Conservation (phyloP, 1,284 basidiomycete genomes). For the Puccinia hordei region DNA sequence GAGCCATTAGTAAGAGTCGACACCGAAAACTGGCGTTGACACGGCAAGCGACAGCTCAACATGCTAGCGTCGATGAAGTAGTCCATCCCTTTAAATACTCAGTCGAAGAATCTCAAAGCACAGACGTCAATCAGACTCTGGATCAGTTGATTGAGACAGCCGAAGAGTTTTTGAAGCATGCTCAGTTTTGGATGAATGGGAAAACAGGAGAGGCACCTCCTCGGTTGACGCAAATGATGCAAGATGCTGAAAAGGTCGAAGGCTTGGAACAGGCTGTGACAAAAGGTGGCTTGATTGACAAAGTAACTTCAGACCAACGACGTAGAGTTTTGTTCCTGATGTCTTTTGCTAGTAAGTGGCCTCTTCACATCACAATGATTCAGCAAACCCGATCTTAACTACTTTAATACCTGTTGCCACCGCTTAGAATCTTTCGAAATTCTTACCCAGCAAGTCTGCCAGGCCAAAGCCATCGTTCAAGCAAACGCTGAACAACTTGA, state of each 20-base stretch:
- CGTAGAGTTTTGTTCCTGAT: constrained; percentile 38
- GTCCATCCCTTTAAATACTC: not conserved
- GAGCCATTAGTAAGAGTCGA: constrained; percentile 29
- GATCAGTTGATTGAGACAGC: constrained; percentile 33
- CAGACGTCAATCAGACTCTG: not conserved
- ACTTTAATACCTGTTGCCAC: not conserved
- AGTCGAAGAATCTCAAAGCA: not conserved
- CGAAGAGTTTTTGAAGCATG: constrained; percentile 41
- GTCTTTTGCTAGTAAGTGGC: constrained; percentile 46
- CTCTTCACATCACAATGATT: not conserved
- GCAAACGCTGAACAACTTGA: constrained; percentile 19
- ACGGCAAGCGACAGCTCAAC: constrained; percentile 14
- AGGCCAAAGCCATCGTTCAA: constrained; percentile 4
- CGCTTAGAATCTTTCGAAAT: constrained; percentile 34
- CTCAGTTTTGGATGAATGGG: constrained; percentile 49
- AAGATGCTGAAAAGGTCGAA: constrained; percentile 35
- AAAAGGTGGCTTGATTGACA: constrained; percentile 42
- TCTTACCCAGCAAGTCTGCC: constrained; percentile 25
- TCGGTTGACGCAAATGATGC: constrained; percentile 29
- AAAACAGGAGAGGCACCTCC: constrained; percentile 35
- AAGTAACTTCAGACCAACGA: constrained; percentile 35
- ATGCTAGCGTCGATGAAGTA: not conserved
- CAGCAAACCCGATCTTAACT: not conserved
- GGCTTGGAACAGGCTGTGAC: constrained; percentile 15
- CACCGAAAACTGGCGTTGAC: constrained; percentile 5